Base-by-base conservation (phyloP, 2,329 filamentous ascomycete genomes). In the Cucurbitaria berberidis region DNA sequence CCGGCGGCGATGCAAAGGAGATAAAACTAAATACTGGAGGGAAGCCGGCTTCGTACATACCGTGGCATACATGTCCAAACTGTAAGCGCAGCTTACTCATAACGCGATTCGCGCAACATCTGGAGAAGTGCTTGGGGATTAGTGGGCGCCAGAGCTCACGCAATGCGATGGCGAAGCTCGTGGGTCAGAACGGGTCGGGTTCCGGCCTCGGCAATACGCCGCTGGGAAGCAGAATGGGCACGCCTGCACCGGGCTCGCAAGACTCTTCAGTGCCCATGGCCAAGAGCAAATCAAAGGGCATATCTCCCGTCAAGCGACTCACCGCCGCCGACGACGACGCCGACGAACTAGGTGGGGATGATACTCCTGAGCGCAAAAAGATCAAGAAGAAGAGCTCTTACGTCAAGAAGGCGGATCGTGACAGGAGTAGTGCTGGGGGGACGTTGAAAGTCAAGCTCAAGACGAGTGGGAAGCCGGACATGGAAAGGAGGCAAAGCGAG, bases 51-150 rank as follows among this genome's bases (percentile, higher is more conserved):
- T 69, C 62, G 34, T 82, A 82, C 61, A 78, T 82, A 2, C 80
- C 80, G 1, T 82, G 80, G 80, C 80, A 82, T 53, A 82, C 80
- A 10, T 87, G 84, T 68, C 84, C 83, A 9, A 82, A 81, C 58
- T 87, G 84, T 66, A 85, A 85, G 58, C 79, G 84, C 26, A 85
- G 84, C 67, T 75, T 86, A 61, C 80, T 85, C 52, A 84, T 86
- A 59, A 86, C 82, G 22, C 78, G 84, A 42, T 84, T 86, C 45
- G 83, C 84, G 15, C 83, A 85, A 64, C 84, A 87, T 66, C 66
- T 86, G 48, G 84, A 86, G 59, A 83, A 85, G 55, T 87, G 84
- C 59, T 76, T 87, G 59, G 83, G 83, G 21, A 78, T 85, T 24
- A 81, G 78, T 18, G 84, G 84, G 1, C 75, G 84, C 11, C 78